Conservation (phyloP, 345 rosid genomes). For the Ceriops decandra region DNA sequence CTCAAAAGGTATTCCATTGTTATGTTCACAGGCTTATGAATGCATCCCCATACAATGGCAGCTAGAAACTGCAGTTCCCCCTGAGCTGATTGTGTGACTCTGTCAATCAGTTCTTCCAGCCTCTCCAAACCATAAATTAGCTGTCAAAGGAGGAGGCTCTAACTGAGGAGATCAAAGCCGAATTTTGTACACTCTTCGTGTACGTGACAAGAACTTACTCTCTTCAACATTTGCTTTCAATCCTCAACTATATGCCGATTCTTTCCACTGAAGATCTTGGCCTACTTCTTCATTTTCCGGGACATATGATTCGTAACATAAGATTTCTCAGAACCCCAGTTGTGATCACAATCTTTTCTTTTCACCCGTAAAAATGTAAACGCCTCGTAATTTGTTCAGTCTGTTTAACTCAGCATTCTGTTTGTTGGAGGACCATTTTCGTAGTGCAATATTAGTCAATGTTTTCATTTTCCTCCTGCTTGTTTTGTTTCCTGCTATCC, state of each 20-base stretch:
- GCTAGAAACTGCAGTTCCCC: conserved; percentile 2
- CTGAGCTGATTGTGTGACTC: conserved; percentile 4
- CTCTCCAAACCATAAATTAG: conserved; percentile 21
- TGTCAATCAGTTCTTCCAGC: conserved; percentile 23
- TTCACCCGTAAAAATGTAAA: neutral
- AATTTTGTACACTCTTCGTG: neutral
- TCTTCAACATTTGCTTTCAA: neutral
- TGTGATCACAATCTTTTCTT: neutral
- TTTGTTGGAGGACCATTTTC: no score
- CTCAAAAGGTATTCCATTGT: neutral
- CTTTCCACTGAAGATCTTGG: neutral
- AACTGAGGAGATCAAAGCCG: neutral
- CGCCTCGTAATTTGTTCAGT: neutral
- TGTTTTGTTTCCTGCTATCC: no score
- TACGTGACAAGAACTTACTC: neutral
- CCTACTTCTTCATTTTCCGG: neutral
- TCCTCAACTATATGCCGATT: neutral
- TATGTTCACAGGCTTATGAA: conserved; percentile 12
- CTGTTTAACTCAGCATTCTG: no score
- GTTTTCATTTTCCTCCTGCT: no score
- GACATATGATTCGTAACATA: neutral
- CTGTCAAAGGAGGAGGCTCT: neutral
- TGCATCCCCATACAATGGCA: conserved; percentile 20
- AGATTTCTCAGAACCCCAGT: neutral
- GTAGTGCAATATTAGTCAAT: no score